Evolutionary conservation across 192 early-diverging fungal species (phyloP).

Genomic region (Entomortierella beljakovae): DNA sequence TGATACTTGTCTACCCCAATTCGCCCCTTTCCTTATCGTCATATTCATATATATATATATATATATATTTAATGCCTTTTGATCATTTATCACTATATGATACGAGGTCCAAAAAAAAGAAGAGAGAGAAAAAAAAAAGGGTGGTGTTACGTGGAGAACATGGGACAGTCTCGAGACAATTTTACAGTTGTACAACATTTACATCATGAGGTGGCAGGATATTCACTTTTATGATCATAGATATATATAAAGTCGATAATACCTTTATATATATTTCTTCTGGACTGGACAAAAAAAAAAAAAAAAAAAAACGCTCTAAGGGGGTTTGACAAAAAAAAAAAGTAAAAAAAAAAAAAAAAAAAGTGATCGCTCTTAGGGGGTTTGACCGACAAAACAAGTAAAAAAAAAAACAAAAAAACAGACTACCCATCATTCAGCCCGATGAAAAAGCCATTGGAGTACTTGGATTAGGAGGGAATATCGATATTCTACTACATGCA

Average conservation of each 20-base stretch:
- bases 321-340: conserved; percentile 1
- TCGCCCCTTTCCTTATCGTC: no score
- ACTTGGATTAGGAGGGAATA: background rate
- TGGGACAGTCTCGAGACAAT: background rate
- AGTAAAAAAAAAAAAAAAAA: background rate
- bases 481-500: conserved; percentile 21
- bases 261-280: background rate
- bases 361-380: no score
- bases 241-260: conserved; percentile 4
- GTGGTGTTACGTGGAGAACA: background rate
- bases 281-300: background rate
- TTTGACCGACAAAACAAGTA: background rate
- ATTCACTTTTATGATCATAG: no score
- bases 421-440: background rate
- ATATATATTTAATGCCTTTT: no score
- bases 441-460: background rate
- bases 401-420: background rate
- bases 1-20: no score
- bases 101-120: background rate
- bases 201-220: conserved; percentile 11
- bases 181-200: background rate
- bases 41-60: no score
- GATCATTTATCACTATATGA: background rate
- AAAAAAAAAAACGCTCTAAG: background rate
- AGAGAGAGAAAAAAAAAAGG: conserved; percentile 2